These are phyloP conservation scores for Pythium scleroteichum DNA, from an alignment of 352 stramenopile species.

Conservation along the genomic window DNA sequence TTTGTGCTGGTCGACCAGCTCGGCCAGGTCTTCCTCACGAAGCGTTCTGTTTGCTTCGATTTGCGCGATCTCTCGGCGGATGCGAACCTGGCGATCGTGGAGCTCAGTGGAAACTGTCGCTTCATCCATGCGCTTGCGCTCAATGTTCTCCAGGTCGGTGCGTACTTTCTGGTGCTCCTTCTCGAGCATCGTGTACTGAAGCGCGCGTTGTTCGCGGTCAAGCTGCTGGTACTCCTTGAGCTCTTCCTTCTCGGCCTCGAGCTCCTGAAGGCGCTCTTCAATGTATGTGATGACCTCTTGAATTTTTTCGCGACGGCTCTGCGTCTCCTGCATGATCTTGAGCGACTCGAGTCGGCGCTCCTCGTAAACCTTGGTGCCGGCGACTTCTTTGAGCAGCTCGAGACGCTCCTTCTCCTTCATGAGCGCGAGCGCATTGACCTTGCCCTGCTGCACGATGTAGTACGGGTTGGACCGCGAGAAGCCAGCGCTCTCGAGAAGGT, in stretches of 20 bases:
- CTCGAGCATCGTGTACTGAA: conserved; percentile 97
- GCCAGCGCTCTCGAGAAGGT: conserved; percentile 97
- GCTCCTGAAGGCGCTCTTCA: conserved; percentile 91
- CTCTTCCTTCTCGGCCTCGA: conserved; percentile 99
- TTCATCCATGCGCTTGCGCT: conserved; percentile 66
- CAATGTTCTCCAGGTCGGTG: conserved; percentile 64
- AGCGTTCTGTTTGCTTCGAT: conserved; percentile 44
- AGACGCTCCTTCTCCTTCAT: conserved; percentile 98
- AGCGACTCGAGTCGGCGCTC: conserved; percentile 96
- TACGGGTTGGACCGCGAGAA: conserved; percentile 99
- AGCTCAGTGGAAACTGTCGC: conserved; percentile 48
- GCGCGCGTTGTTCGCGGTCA: conserved; percentile 93
- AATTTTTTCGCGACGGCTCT: conserved; percentile 95
- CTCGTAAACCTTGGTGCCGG: conserved; percentile 99
- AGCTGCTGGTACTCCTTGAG: conserved; percentile 94
- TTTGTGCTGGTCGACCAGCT: conserved; percentile 53
- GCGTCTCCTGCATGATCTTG: conserved; percentile 97
- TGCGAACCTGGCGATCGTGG: conserved; percentile 66
- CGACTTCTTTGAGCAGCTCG: conserved; percentile 98
- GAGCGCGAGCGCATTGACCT: conserved; percentile 97
- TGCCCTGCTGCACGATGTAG: conserved; percentile 99
- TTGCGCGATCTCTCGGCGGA: conserved; percentile 53
- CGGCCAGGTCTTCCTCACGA: conserved; percentile 52
- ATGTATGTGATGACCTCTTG: conserved; percentile 96
- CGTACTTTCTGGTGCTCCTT: conserved; percentile 79